These are phyloP conservation scores for Ceratopteris richardii DNA, from an alignment of 75 land plant genomes.

Conservation along the genomic window DNA sequence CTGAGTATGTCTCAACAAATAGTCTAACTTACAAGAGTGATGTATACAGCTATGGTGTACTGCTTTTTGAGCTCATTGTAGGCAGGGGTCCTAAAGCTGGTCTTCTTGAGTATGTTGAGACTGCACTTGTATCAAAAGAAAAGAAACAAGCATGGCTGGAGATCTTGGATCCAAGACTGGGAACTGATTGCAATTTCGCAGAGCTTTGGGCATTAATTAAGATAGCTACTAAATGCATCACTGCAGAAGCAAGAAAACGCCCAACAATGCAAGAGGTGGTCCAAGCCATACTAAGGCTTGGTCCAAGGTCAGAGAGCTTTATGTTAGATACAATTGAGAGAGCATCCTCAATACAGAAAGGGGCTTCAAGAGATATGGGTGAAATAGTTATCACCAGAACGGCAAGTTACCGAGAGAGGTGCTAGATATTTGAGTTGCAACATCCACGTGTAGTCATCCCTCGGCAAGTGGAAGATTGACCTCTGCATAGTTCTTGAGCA, in stretches of 20 bases:
- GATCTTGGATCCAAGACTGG: slow-evolving; percentile 60
- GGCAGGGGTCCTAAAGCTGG: slow-evolving; percentile 71
- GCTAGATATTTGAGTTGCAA: no score
- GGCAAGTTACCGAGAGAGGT: no score
- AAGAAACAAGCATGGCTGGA: slow-evolving; percentile 64
- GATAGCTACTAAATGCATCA: slow-evolving; percentile 61
- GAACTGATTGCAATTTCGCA: slow-evolving; percentile 42
- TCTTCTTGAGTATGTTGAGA: slow-evolving; percentile 64
- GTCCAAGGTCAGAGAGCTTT: slow-evolving; percentile 13
- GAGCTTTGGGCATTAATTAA: slow-evolving; percentile 58
- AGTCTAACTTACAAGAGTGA: slow-evolving; percentile 80
- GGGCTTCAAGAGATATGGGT: no score
- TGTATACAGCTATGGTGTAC: slow-evolving; percentile 80
- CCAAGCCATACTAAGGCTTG: slow-evolving; percentile 49
- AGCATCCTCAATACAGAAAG: no score
- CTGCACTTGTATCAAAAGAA: slow-evolving; percentile 18
- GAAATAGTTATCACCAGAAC: no score
- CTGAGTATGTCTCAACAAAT: slow-evolving; percentile 69
- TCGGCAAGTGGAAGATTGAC: no score
- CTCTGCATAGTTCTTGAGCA: no score
- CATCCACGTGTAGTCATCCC: no score
- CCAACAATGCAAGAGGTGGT: slow-evolving; percentile 73
- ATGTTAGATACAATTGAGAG: no score
- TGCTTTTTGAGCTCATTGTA: slow-evolving; percentile 72
- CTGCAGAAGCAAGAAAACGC: slow-evolving; percentile 44